These are phyloP conservation scores for Micractinium conductrix DNA, from an alignment of 139 green algal species.

Conservation along the genomic window DNA sequence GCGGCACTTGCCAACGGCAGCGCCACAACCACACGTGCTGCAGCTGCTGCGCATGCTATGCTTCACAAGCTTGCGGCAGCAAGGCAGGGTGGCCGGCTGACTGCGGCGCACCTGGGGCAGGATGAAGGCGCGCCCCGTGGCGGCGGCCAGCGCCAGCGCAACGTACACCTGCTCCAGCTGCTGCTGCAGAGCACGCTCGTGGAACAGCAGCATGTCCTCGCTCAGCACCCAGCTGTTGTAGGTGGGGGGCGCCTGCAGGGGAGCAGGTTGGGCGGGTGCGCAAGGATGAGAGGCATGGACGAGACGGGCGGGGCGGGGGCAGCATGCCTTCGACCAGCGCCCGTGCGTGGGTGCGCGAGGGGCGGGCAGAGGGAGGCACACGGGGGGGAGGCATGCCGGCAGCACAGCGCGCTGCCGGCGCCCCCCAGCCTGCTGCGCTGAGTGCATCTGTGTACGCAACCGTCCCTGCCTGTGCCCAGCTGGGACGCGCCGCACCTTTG, in stretches of 20 bases:
- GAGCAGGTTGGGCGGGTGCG: not conserved
- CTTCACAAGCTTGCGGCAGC: too few species aligned
- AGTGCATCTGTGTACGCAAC: too few species aligned
- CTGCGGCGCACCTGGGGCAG: slow-evolving; percentile 27
- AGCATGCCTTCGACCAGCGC: not conserved
- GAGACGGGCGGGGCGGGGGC: not conserved
- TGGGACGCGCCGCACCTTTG: not conserved
- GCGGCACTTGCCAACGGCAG: too few species aligned
- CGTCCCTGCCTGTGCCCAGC: too few species aligned
- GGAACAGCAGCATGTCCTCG: slow-evolving; percentile 34
- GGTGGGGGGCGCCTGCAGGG: slow-evolving; percentile 7
- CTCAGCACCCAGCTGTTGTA: slow-evolving; percentile 32
- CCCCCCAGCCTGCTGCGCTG: too few species aligned
- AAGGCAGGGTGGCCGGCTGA: too few species aligned
- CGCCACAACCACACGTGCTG: too few species aligned
- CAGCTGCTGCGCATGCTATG: too few species aligned
- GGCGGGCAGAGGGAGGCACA: too few species aligned
- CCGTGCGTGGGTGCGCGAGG: too few species aligned
- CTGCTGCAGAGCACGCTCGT: slow-evolving; percentile 23
- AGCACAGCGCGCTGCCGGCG: too few species aligned
- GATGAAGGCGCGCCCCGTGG: slow-evolving; percentile 8
- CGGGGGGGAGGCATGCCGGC: too few species aligned
- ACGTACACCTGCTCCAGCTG: slow-evolving; percentile 31
- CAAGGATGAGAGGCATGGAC: not conserved
- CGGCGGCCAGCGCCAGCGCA: slow-evolving; percentile 5